Evolutionary conservation across 192 early-diverging fungal genomes (phyloP).

Genomic region (Podila epigama): DNA sequence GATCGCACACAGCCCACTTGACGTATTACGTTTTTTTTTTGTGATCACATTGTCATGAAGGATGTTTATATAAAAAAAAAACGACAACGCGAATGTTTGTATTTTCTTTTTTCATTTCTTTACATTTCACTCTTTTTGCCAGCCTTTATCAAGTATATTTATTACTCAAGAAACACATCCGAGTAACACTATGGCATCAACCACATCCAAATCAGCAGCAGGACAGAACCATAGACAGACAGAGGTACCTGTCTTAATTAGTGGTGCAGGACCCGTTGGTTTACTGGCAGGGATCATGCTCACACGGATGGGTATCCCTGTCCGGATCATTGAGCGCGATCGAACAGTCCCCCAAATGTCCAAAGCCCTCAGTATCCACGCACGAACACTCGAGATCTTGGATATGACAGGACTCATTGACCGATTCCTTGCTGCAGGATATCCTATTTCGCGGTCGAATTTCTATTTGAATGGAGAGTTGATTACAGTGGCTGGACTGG

Average conservation of each 20-base stretch:
- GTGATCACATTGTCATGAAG: too few species aligned
- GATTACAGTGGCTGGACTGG: slow-evolving; percentile 12
- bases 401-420: slow-evolving; percentile 16
- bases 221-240: too few species aligned
- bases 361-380: slow-evolving; percentile 22
- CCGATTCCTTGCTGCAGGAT: slow-evolving; percentile 16
- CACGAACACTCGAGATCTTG: slow-evolving; percentile 44
- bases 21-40: too few species aligned
- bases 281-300: slow-evolving; percentile 37
- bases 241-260: slow-evolving; percentile 35
- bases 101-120: not conserved
- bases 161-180: not conserved
- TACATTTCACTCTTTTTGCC: too few species aligned
- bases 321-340: slow-evolving; percentile 37
- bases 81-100: too few species aligned
- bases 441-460: slow-evolving; percentile 32
- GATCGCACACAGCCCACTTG: too few species aligned
- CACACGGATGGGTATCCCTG: slow-evolving; percentile 20
- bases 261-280: slow-evolving; percentile 42
- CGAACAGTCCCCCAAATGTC: slow-evolving; percentile 5
- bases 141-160: not conserved
- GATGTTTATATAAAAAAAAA: too few species aligned
- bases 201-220: not conserved
- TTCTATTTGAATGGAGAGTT: slow-evolving; percentile 24
- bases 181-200: not conserved